Evolutionary conservation across 768 basidiomycete genomes (phyloP).

Genomic region (Strobilomyces confusus): DNA sequence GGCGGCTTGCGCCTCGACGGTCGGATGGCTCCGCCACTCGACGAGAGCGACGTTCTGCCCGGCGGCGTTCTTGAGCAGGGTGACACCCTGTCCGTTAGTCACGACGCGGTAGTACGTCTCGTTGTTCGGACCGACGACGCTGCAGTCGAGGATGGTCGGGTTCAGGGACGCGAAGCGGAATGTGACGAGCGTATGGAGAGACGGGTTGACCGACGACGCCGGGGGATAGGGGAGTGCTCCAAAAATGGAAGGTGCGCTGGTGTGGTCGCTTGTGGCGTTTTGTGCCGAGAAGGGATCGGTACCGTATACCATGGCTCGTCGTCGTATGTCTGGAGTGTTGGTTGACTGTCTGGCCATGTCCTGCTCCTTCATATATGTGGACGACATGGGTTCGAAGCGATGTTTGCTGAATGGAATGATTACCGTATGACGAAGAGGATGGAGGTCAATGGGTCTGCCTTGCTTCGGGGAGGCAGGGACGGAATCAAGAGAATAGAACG

Average conservation of each 20-base stretch:
- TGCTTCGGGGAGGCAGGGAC: not conserved
- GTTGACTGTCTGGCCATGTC: not conserved
- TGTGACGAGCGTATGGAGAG: constrained; percentile 34
- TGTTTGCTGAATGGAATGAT: constrained; percentile 4
- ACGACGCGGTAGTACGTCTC: constrained; percentile 47
- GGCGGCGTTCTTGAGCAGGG: constrained; percentile 47
- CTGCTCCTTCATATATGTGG: constrained; percentile 10
- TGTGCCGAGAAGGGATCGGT: constrained; percentile 29
- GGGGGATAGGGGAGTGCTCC: constrained; percentile 59
- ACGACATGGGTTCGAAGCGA: constrained; percentile 11
- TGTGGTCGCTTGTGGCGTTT: constrained; percentile 10
- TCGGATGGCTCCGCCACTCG: constrained; percentile 49
- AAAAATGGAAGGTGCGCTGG: constrained; percentile 47
- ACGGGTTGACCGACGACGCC: constrained; percentile 21
- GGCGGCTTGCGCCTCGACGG: constrained; percentile 52
- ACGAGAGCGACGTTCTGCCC: constrained; percentile 49
- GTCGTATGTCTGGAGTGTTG: constrained; percentile 1
- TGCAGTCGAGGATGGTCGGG: constrained; percentile 52
- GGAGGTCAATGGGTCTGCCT: not conserved
- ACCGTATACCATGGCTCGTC: constrained; percentile 22
- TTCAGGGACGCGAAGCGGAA: constrained; percentile 51
- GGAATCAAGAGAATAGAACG: not conserved
- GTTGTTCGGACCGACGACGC: constrained; percentile 46
- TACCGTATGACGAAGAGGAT: not conserved
- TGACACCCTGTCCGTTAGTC: constrained; percentile 54